Evolutionary conservation across 306 rosid species (phyloP).

Genomic region (Spatholobus suberectus): DNA sequence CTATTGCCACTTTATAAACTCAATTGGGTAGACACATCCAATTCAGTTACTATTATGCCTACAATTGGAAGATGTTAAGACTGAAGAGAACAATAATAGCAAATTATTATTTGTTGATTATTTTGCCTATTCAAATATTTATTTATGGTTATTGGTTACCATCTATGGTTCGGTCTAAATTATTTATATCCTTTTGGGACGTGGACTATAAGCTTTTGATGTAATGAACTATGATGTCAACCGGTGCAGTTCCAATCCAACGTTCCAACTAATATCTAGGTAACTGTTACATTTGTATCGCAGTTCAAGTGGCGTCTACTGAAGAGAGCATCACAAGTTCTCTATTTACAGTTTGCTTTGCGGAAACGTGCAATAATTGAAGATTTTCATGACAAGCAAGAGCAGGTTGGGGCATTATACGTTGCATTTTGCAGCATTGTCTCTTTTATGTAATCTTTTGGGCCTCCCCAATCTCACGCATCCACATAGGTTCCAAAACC

Average conservation of each 20-base stretch:
- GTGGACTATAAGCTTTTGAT: background rate
- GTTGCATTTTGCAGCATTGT: slow-evolving; percentile 1
- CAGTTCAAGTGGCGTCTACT: slow-evolving; percentile 87
- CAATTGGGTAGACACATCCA: background rate
- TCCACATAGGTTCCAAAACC: slow-evolving; percentile 14
- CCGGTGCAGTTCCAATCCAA: slow-evolving; percentile 17
- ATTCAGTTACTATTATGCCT: background rate
- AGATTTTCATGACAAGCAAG: slow-evolving; percentile 86
- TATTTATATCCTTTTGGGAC: background rate
- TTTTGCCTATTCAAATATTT: slow-evolving; percentile 24
- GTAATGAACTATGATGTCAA: slow-evolving; percentile 9
- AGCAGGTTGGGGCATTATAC: slow-evolving; percentile 66
- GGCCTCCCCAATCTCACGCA: background rate
- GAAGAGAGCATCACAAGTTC: slow-evolving; percentile 96
- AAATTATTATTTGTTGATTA: background rate
- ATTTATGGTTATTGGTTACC: too few species aligned
- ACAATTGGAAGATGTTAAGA: background rate
- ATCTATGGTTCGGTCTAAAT: too few species aligned
- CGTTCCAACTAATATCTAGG: slow-evolving; percentile 32
- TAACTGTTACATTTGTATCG: slow-evolving; percentile 19
- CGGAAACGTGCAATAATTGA: slow-evolving; percentile 84
- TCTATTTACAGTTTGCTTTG: slow-evolving; percentile 83
- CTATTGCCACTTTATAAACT: background rate
- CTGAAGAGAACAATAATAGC: background rate
- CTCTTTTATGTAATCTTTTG: slow-evolving; percentile 8